Base-by-base conservation (phyloP, 2,329 filamentous ascomycete species). In the Amphichorda felina region DNA sequence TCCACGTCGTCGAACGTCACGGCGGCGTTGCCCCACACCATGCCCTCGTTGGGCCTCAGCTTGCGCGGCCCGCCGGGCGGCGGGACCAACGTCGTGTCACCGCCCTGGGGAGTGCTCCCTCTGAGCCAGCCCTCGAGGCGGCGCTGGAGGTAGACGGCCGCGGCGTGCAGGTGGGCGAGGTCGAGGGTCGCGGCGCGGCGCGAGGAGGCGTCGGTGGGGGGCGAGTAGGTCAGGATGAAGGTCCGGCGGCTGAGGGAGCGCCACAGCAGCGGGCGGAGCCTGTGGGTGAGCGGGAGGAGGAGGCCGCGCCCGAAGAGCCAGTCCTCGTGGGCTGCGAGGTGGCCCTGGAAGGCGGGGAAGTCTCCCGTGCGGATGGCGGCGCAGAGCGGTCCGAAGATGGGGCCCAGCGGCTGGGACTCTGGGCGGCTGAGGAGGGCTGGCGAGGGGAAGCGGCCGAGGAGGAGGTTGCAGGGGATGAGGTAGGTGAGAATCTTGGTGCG, bases 181-280 rank as follows among this genome's bases (percentile, higher is more conserved):
- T 86, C 78, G 5, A 95, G 64, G 0, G 82, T 84, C 1, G 86
- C 82, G 3, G 86, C 79, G 46, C 70, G 72, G 45, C 68, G 75
- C 3, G 66, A 67, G 25, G 63, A 62, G 40, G 58, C 66, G 45
- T 65, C 69, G 16, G 45, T 50, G 2, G 80, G 80, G 28, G 76
- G 74, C n/a, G 77, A 70, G 42, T 88, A 91, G 13, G 75, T 82
- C 10, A 91, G 65, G 8, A 89, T 60, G 54, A 94, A 95, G 0
- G 79, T 75, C 44, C 78, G 80, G 21, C 87, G 75, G 14, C 82
- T 74, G 6, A 96, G 69, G 2, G 82, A 82, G 11, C 89, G 77
- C 86, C 86, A 94, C 10, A 94, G 73, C 3, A 93, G 65, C 1
- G 85, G 75, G 38, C 91, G 82, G 39, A 88, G 79, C 35, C 85